Evolutionary conservation across 192 early-diverging fungal species (phyloP), one percentile per base, ranked within the genome.

Genomic region (Backusella circina): DNA sequence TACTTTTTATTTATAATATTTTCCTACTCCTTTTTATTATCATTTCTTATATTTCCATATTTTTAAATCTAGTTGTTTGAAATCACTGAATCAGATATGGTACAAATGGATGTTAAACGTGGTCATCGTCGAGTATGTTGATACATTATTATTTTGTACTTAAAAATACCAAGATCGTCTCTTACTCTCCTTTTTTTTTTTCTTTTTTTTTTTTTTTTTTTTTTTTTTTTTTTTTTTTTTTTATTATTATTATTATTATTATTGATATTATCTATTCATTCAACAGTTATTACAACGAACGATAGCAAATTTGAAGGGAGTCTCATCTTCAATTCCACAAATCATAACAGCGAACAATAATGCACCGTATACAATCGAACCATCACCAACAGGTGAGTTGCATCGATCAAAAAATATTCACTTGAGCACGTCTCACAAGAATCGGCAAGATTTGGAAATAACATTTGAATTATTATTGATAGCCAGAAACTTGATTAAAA

Each of bases 91-190:
- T 15, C 57, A 7, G 83, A 84, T 72, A 61, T 84, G 50, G 72
- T 76, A 26, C 77, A 81, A 5, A 78, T 84, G 70, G 41, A 74
- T 33, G 77, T 82, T 12, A 84, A 84, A 71, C 70, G 83, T 47
- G 83, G 83, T n/a, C 83, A 84, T 74, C 77, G 83, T 47, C 71
- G 83, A 74, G 79, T 84, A 79, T 54, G 73, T 78, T 71, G 32
- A 64, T 28, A 39, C 23, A 69, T 33, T 23, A 47, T 67, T 50
- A 23, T 38, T 26, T 16, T 50, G 21, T 39, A 47, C 15, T 26
- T 39, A 44, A 65, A 50, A 67, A 75, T 54, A n/a, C n/a, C n/a
- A n/a, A n/a, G n/a, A n/a, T n/a, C n/a, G n/a, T 23, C 23, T 0
- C 26, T 12, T 57, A 10, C 13, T 26, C 26, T 57, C 6, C 12